Conservation (phyloP, 257 asterid genomes). For the Solanum verrucosum region DNA sequence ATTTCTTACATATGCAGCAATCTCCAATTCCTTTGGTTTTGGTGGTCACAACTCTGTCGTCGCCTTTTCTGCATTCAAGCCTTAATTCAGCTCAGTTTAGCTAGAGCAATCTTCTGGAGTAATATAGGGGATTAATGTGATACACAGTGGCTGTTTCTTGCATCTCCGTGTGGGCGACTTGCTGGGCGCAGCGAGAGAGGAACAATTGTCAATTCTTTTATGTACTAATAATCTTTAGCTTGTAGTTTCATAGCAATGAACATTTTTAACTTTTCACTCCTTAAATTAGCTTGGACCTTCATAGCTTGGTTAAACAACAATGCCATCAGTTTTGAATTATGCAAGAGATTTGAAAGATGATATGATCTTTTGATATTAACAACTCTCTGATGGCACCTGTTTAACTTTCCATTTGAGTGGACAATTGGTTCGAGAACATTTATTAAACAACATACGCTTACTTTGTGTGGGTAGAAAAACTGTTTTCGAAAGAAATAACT, state of each 20-base stretch:
- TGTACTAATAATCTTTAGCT: constrained; percentile 6
- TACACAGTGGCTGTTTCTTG: background rate
- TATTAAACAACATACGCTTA: background rate
- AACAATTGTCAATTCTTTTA: constrained; percentile 2
- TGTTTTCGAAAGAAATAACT: background rate
- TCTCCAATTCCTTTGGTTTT: constrained; percentile 76
- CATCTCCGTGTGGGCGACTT: background rate
- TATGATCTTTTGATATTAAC: background rate
- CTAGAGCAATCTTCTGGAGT: background rate
- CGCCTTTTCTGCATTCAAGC: constrained; percentile 67
- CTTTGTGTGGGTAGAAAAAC: background rate
- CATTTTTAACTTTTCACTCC: background rate
- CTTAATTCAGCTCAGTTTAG: constrained; percentile 22
- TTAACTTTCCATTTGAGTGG: background rate
- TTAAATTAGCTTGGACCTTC: constrained; percentile 1
- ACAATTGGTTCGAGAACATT: background rate
- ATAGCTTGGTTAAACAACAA: constrained; percentile 6
- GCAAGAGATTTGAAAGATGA: background rate
- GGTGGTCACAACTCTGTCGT: constrained; percentile 86
- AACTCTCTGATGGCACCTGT: background rate
- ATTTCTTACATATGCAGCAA: constrained; percentile 36
- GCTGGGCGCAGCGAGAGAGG: background rate
- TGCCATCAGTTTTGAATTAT: background rate
- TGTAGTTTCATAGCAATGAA: constrained; percentile 7
- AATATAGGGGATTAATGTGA: background rate